These are phyloP conservation scores for Elaeis guineensis DNA, from an alignment of 176 grass and related monocot genomes.

Conservation along the genomic window DNA sequence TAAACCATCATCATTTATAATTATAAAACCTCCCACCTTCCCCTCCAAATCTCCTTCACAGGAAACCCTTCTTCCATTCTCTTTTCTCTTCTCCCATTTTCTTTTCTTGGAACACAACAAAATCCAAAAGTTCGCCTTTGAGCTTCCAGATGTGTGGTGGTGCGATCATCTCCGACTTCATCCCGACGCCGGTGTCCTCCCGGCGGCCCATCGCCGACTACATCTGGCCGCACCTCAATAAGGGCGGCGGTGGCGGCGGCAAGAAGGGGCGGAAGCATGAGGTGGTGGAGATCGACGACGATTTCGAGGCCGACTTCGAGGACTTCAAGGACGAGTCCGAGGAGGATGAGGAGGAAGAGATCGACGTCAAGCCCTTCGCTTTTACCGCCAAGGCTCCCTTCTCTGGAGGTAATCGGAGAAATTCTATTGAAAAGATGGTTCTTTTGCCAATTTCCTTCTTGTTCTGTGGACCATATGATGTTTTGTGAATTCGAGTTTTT, in stretches of 20 bases:
- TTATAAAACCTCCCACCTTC: too few species aligned
- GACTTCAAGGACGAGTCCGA: conserved; percentile 35
- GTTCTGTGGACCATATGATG: background rate
- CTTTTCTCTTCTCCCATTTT: too few species aligned
- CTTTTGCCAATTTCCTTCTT: background rate
- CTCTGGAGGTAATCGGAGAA: conserved; percentile 8
- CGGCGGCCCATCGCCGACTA: conserved; percentile 15
- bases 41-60: too few species aligned
- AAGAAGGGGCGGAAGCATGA: conserved; percentile 7
- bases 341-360: conserved; percentile 1
- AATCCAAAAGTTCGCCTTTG: too few species aligned
- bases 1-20: too few species aligned
- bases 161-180: conserved; percentile 19
- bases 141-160: conserved; percentile 9
- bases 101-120: too few species aligned
- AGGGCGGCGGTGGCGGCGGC: conserved; percentile 18
- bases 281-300: conserved; percentile 11
- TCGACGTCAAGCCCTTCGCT: conserved; percentile 12
- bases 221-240: conserved; percentile 23
- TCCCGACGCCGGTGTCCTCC: background rate
- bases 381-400: background rate
- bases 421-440: too few species aligned
- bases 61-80: too few species aligned
- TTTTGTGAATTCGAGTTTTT: background rate
- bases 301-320: conserved; percentile 40